Evolutionary conservation across 805 yeast species (phyloP).

Genomic region (Yarrowia deformans): DNA sequence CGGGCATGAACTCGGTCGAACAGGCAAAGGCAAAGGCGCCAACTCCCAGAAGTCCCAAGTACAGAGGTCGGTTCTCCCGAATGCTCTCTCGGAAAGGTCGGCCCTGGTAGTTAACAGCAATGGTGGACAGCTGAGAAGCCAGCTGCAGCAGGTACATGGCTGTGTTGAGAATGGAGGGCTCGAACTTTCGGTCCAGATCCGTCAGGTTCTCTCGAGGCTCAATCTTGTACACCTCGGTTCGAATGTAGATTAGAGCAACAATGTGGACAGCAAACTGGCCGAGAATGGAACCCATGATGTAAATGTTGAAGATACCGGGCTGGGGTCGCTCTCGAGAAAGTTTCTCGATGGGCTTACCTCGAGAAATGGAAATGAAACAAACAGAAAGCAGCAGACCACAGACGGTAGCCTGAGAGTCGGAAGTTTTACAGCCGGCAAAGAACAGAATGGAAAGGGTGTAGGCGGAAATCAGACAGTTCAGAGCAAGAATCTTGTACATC

Average conservation of each 20-base stretch:
- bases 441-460: constrained; percentile 92
- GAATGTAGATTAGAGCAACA: constrained; percentile 78
- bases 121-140: constrained; percentile 96
- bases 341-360: constrained; percentile 89
- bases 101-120: constrained; percentile 97
- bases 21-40: constrained; percentile 88
- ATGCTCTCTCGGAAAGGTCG: constrained; percentile 94
- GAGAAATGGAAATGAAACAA: constrained; percentile 93
- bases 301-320: constrained; percentile 92
- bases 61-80: constrained; percentile 93
- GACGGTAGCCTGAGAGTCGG: constrained; percentile 97
- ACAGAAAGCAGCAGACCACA: constrained; percentile 92
- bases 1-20: constrained; percentile 93
- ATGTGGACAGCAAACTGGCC: constrained; percentile 97
- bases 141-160: constrained; percentile 94
- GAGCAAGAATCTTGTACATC: constrained; percentile 97
- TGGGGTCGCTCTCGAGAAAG: constrained; percentile 95
- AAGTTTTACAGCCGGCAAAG: constrained; percentile 96
- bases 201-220: constrained; percentile 93
- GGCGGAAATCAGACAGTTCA: constrained; percentile 96
- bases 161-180: constrained; percentile 91
- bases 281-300: constrained; percentile 96
- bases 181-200: constrained; percentile 86
- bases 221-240: constrained; percentile 78
- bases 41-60: constrained; percentile 91